A percentile compares a stretch with the other conserved stretches of the same genome.
Evolutionary conservation across 768 basidiomycete species (phyloP).

Genomic region (Pleurotus giganteus): DNA sequence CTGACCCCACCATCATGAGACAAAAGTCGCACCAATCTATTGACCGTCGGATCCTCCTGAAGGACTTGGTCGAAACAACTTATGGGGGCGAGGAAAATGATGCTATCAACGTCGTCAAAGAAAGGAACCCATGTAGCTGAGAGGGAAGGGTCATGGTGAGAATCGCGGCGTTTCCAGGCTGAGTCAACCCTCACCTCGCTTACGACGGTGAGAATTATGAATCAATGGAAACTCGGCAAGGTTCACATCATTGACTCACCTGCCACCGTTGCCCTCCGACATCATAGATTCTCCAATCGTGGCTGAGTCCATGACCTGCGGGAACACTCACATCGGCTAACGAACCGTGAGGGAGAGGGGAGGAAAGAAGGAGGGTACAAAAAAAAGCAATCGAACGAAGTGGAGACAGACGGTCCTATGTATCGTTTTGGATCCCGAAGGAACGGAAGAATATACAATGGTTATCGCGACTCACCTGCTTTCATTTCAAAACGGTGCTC

Average conservation of each 20-base stretch:
- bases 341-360: background rate
- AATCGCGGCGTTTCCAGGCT: background rate
- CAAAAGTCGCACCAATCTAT: slow-evolving; percentile 48
- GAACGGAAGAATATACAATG: background rate
- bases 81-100: slow-evolving; percentile 71
- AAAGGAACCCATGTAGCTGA: slow-evolving; percentile 57
- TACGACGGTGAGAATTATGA: background rate
- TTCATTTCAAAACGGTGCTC: slow-evolving; percentile 69
- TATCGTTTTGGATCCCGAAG: background rate
- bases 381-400: background rate
- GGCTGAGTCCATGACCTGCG: slow-evolving; percentile 22
- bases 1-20: background rate
- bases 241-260: slow-evolving; percentile 37
- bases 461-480: slow-evolving; percentile 27
- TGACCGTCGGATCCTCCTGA: slow-evolving; percentile 60
- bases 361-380: background rate
- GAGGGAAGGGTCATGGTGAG: slow-evolving; percentile 11
- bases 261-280: slow-evolving; percentile 67
- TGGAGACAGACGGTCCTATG: background rate
- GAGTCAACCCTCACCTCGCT: slow-evolving; percentile 30
- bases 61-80: slow-evolving; percentile 72
- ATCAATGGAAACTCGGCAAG: background rate
- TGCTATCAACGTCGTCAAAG: slow-evolving; percentile 71
- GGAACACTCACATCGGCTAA: slow-evolving; percentile 8
- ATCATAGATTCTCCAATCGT: slow-evolving; percentile 48